A percentile compares a stretch with the other conserved stretches of the same genome.
These are phyloP conservation scores for Coemansia sp. DNA, from an alignment of 192 early-diverging fungal species.

Conservation along the genomic window DNA sequence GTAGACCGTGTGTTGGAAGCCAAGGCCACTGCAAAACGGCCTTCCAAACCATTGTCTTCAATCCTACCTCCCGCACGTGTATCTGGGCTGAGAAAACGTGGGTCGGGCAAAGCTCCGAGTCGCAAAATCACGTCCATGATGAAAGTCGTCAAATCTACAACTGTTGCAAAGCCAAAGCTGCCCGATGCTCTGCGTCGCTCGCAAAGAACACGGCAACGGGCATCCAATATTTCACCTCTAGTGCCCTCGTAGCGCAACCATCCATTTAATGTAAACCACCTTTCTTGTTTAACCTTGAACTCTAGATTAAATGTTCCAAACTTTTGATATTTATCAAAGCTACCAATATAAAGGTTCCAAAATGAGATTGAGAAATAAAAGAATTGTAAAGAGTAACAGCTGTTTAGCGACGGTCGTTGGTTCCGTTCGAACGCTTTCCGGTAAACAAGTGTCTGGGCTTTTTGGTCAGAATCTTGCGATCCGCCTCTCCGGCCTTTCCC, in stretches of 20 bases:
- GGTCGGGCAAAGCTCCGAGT: neutral
- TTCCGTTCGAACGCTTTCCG: constrained; percentile 82
- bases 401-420: constrained; percentile 67
- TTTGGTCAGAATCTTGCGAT: constrained; percentile 86
- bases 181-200: constrained; percentile 5
- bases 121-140: constrained; percentile 47
- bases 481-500: constrained; percentile 89
- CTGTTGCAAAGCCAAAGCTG: constrained; percentile 1
- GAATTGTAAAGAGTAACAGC: too few species aligned
- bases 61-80: neutral
- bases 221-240: neutral
- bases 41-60: constrained; percentile 5
- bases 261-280: neutral
- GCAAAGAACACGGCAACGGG: neutral
- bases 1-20: too few species aligned
- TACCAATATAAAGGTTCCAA: too few species aligned
- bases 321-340: too few species aligned
- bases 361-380: too few species aligned
- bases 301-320: neutral
- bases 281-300: neutral
- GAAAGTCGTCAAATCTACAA: constrained; percentile 35
- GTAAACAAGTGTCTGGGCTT: constrained; percentile 98
- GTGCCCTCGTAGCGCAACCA: neutral
- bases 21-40: too few species aligned
- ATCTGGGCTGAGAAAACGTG: neutral